Evolutionary conservation across 1,139 yeast species (phyloP).

Genomic region (Magnusiomyces sp.): DNA sequence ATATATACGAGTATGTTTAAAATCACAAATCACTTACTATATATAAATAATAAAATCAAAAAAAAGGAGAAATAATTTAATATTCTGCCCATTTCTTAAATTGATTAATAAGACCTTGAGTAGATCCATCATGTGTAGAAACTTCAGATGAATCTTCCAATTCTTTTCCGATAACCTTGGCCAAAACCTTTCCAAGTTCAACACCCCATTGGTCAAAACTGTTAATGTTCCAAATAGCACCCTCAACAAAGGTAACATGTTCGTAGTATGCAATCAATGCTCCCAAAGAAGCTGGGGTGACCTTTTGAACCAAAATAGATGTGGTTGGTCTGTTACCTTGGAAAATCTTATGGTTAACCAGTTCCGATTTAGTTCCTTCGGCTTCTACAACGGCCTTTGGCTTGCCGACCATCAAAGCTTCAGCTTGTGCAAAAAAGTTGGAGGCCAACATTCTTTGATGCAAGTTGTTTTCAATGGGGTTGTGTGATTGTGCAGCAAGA

Average conservation of each 20-base stretch:
- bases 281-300: slow-evolving; percentile 94
- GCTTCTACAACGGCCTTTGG: slow-evolving; percentile 71
- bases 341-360: slow-evolving; percentile 93
- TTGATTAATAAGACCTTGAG: slow-evolving; percentile 87
- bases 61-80: background rate
- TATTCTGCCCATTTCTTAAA: slow-evolving; percentile 76
- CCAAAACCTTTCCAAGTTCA: slow-evolving; percentile 95
- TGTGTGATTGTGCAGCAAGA: slow-evolving; percentile 94
- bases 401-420: slow-evolving; percentile 96
- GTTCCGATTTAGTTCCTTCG: slow-evolving; percentile 77
- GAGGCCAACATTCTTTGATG: slow-evolving; percentile 98
- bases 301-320: slow-evolving; percentile 87
- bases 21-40: background rate
- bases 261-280: slow-evolving; percentile 96
- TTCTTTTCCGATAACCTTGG: slow-evolving; percentile 89
- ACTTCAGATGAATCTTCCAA: slow-evolving; percentile 55
- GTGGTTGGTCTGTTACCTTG: slow-evolving; percentile 99
- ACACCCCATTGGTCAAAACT: slow-evolving; percentile 99
- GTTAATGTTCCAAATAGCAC: slow-evolving; percentile 98
- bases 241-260: slow-evolving; percentile 93
- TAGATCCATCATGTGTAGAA: slow-evolving; percentile 74
- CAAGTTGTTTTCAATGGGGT: slow-evolving; percentile 87
- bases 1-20: background rate
- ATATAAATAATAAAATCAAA: background rate
- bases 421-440: slow-evolving; percentile 96